Base-by-base conservation (phyloP, 2,329 filamentous ascomycete genomes). In the Lasiodiplodia gonubiensis region DNA sequence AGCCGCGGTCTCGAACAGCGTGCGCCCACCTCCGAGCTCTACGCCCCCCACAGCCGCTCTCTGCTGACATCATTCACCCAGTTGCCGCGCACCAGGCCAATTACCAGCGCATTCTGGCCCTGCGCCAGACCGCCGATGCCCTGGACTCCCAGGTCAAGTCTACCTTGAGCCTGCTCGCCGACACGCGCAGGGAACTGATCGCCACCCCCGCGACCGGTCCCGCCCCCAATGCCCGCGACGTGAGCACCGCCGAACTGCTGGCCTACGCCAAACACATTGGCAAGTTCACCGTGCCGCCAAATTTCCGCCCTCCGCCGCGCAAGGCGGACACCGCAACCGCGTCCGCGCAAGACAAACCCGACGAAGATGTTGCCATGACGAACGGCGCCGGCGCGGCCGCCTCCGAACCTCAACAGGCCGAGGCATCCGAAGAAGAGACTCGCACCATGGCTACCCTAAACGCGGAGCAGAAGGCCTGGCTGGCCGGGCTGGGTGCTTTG, bases 211-310 rank as follows among this genome's bases (percentile, higher is more conserved):
- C 74, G 0, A 78, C 78, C 23, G 70, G 72, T 1, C 72, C 77
- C 18, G 67, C 86, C 5, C 76, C 83, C n/a, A 69, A 77, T 6
- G 74, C 78, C 12, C 78, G 78, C 53, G 77, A 82, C 25, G 81
- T 95, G 60, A 86, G 86, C 3, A 92, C 93, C 74, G 85, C 88
- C 53, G 90, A 94, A 71, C 86, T 96, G 0, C 88, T 96, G 25
- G 85, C 84, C 69, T 95, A 92, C 76, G 92, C 92, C 25, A 90
- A 90, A 52, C 89, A 90, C 70, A 95, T 96, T 74, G 91, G 89
- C 77, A 91, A 89, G 76, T 93, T 90, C 70, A 94, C 92, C 0
- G 85, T 93, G 14, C 92, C 92, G 0, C 89, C 89, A 0, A 87
- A 87, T 2, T 82, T 79, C 71, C 73, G 74, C 46, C 72, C 76